phyloP scores from a whole-genome alignment of 208 protist species.

The Blechomonas ayalai region DNA sequence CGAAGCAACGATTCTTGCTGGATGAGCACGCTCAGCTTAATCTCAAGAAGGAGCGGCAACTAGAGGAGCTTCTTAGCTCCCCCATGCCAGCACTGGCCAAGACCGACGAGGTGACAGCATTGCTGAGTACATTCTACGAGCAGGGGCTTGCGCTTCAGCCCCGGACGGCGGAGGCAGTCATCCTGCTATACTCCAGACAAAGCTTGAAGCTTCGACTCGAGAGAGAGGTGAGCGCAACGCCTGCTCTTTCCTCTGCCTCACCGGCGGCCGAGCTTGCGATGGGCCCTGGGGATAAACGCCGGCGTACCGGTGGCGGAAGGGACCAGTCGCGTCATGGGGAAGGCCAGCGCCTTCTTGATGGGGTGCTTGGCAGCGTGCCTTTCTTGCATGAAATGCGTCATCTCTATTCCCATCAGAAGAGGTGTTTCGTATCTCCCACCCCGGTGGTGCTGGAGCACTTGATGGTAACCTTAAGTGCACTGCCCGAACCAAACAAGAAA shows the following conservation, averaged over 20 bases:
- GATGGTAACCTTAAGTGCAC: conserved; percentile 55
- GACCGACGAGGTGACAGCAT: conserved; percentile 30
- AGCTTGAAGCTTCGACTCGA: conserved; percentile 42
- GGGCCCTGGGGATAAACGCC: neutral
- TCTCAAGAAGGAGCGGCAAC: conserved; percentile 64
- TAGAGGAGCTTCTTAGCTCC: conserved; percentile 48
- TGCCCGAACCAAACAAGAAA: conserved; percentile 15
- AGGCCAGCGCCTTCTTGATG: neutral
- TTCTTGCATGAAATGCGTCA: conserved; percentile 57
- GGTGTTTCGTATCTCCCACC: conserved; percentile 55
- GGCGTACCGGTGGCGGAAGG: no score
- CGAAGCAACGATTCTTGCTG: conserved; percentile 10
- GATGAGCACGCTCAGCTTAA: conserved; percentile 51
- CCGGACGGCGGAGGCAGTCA: conserved; percentile 44
- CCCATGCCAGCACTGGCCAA: conserved; percentile 58
- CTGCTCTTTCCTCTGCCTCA: neutral
- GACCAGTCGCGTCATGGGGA: neutral
- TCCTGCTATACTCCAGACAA: conserved; percentile 53
- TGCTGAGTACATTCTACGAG: conserved; percentile 41
- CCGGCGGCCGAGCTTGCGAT: neutral
- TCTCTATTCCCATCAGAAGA: conserved; percentile 66
- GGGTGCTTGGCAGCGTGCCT: conserved; percentile 18
- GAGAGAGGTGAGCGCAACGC: conserved; percentile 1
- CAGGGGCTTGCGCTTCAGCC: conserved; percentile 43
- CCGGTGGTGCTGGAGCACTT: conserved; percentile 61